Base-by-base conservation (phyloP, 257 asterid species). In the Nemophila menziesii region DNA sequence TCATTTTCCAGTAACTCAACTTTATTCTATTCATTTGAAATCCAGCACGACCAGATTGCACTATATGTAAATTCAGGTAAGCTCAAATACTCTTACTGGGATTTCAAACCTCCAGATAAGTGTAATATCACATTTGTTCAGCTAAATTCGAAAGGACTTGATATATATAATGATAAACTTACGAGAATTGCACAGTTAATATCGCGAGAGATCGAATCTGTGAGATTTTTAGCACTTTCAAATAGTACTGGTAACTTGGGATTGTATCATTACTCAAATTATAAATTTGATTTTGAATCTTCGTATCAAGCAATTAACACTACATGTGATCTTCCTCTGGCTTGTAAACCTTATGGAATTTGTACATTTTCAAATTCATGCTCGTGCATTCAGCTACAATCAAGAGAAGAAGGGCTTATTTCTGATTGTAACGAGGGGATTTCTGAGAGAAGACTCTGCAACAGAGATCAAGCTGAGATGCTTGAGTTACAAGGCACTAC, bases 71-170 rank as follows among this genome's bases (percentile, higher is more conserved):
- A 77, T 59, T 53, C 63, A 9, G 85, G 78, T 3, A 64, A 26
- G 48, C 68, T 53, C 48, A 86, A 77, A 68, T 79, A 86, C 29
- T 74, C 93, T 8, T 86, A 77, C 40, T 82, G 94, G 93, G 94
- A 82, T 54, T 52, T 69, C 33, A 63, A 39, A 51, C 90, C 82
- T 43, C 48, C 60, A 4, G 39, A 44, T 3, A 49, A 57, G 13
- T 61, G 51, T 42, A 77, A 77, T 69, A 82, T 82, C 60, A 82
- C 94, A 3, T 82, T 55, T 43, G 73, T 75, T 7, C 69, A 68
- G 54, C 57, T 86, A 41, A 73, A 78, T 26, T 74, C 94, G 0
- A 40, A 45, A 6, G 85, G 93, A 5, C 70, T 82, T 1, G 87
- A 67, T 13, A 51, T 86, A 49, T 79, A 58, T 74, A 75, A 63